Evolutionary conservation across 1,139 yeast species (phyloP).

Genomic region (Pichia sp.): DNA sequence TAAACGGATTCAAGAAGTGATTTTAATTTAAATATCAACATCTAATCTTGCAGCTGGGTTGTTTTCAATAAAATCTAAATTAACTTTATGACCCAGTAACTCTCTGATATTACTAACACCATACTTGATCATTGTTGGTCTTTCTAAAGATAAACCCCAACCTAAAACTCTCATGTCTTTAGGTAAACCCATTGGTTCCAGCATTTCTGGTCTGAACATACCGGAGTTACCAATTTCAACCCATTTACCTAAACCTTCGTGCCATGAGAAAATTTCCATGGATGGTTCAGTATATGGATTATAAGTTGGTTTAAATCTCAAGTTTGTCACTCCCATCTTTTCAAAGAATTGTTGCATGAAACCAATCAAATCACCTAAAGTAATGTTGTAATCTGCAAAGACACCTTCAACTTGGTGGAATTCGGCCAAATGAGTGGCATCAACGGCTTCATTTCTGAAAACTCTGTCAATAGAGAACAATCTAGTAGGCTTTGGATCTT

Average conservation of each 20-base stretch:
- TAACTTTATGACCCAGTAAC: slow-evolving; percentile 88
- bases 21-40: slow-evolving; percentile 39
- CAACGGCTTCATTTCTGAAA: slow-evolving; percentile 99
- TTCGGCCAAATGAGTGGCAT: slow-evolving; percentile 99
- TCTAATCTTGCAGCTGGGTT: slow-evolving; percentile 98
- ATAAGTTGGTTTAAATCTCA: slow-evolving; percentile 97
- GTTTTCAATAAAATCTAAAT: slow-evolving; percentile 85
- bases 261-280: slow-evolving; percentile 96
- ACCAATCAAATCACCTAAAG: slow-evolving; percentile 93
- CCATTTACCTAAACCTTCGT: slow-evolving; percentile 91
- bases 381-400: slow-evolving; percentile 89
- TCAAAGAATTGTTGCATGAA: slow-evolving; percentile 97
- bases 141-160: slow-evolving; percentile 94
- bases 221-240: slow-evolving; percentile 99
- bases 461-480: slow-evolving; percentile 96
- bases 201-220: slow-evolving; percentile 99
- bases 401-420: slow-evolving; percentile 99
- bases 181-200: slow-evolving; percentile 96
- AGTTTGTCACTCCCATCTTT: slow-evolving; percentile 93
- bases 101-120: slow-evolving; percentile 94
- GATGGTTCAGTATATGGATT: slow-evolving; percentile 99
- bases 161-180: slow-evolving; percentile 91
- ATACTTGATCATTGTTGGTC: slow-evolving; percentile 99
- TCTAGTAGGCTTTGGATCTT: slow-evolving; percentile 86
- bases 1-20: too few relatives aligned